Percentiles rank a stretch among this genome's conserved stretches.
Conservation (phyloP, 345 rosid genomes). For the Carallia pectinifolia region DNA sequence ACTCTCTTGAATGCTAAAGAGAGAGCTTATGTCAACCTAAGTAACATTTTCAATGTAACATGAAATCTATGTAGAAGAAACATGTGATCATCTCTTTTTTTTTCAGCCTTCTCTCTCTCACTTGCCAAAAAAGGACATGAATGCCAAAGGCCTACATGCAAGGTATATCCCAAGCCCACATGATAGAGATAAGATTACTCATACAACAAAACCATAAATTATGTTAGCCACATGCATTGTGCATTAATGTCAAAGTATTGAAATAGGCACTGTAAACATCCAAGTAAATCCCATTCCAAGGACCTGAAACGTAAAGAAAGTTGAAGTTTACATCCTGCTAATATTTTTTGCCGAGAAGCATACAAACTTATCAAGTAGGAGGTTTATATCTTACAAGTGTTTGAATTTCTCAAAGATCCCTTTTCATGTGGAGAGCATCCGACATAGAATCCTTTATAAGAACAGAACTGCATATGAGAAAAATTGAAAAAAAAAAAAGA, state of each 20-base stretch:
- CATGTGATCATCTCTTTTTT: neutral
- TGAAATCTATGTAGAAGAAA: no score
- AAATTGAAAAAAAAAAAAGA: slow-evolving; percentile 11
- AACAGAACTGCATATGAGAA: slow-evolving; percentile 35
- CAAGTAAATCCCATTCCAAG: neutral
- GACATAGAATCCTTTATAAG: slow-evolving; percentile 24
- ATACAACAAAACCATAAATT: neutral
- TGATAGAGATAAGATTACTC: no score
- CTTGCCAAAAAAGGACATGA: neutral
- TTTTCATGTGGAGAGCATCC: slow-evolving; percentile 24
- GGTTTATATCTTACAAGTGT: slow-evolving; percentile 34
- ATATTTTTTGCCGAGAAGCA: neutral
- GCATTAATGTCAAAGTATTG: neutral
- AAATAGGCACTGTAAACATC: neutral
- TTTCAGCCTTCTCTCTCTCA: neutral
- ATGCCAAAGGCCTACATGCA: neutral
- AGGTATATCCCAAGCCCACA: neutral
- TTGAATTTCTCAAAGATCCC: slow-evolving; percentile 28
- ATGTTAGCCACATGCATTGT: neutral
- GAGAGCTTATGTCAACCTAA: no score
- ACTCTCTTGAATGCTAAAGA: neutral
- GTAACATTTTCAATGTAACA: neutral
- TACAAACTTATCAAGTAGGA: neutral
- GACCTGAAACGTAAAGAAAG: neutral
- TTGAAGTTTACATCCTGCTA: neutral